phyloP scores from a whole-genome alignment of 495 filamentous ascomycete species.

The Hypoxylon perforatum region DNA sequence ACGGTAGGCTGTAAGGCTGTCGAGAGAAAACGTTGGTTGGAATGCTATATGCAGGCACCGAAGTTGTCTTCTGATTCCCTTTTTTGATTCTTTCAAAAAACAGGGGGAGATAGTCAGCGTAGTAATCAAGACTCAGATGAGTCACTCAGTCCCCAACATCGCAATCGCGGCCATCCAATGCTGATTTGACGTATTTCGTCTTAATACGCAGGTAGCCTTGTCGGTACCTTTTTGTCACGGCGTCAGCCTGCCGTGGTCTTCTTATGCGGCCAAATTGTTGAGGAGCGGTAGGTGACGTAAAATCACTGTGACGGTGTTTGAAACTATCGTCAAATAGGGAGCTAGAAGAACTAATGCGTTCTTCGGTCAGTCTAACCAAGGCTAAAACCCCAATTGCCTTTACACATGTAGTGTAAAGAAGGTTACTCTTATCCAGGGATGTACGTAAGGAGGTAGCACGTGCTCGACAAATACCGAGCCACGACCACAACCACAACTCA shows the following conservation, averaged over 20 bases:
- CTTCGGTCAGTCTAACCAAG: constrained; percentile 4
- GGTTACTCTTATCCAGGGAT: background rate
- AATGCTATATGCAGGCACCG: constrained; percentile 6
- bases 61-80: constrained; percentile 6
- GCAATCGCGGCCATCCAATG: constrained; percentile 10
- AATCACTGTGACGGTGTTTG: constrained; percentile 3
- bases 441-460: background rate
- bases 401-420: background rate
- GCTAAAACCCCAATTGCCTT: constrained; percentile 7
- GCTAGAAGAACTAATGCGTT: background rate
- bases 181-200: constrained; percentile 5
- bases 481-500: background rate
- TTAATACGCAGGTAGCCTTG: background rate
- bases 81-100: constrained; percentile 10
- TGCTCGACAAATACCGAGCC: background rate
- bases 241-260: background rate
- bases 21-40: constrained; percentile 29
- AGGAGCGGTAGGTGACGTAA: constrained; percentile 10
- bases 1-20: constrained; percentile 38
- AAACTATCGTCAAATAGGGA: constrained; percentile 1
- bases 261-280: constrained; percentile 5
- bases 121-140: constrained; percentile 5
- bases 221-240: constrained; percentile 3
- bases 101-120: constrained; percentile 4
- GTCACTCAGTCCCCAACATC: constrained; percentile 14